phyloP scores from a whole-genome alignment of 352 stramenopile species.

The Globisporangium echinulatum region DNA sequence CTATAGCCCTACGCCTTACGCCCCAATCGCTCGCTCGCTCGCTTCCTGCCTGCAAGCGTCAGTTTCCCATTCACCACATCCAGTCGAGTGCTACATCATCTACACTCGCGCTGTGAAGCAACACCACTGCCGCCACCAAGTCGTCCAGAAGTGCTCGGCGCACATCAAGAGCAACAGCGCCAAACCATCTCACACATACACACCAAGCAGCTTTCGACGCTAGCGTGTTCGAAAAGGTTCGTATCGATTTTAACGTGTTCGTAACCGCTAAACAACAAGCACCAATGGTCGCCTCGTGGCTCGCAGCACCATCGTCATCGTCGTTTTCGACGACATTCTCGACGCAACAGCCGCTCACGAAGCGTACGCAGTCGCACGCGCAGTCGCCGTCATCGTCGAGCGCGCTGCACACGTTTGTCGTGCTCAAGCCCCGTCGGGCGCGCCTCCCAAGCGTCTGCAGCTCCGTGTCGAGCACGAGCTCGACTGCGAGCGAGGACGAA shows the following conservation, averaged over 20 bases:
- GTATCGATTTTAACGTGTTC: too few relatives aligned
- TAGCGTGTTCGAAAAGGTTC: too few relatives aligned
- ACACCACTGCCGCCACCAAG: too few relatives aligned
- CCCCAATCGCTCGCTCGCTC: background rate
- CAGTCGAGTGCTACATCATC: too few relatives aligned
- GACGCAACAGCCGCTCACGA: background rate
- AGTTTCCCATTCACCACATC: background rate
- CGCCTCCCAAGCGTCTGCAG: slow-evolving; percentile 26
- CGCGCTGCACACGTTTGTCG: slow-evolving; percentile 10
- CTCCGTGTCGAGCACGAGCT: slow-evolving; percentile 22
- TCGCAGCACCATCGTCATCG: background rate
- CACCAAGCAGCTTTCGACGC: too few relatives aligned
- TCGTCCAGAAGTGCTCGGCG: too few relatives aligned
- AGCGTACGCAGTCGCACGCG: background rate
- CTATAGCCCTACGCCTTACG: background rate
- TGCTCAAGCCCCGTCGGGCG: slow-evolving; percentile 21
- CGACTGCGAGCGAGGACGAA: slow-evolving; percentile 33
- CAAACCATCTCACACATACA: too few relatives aligned
- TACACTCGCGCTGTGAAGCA: too few relatives aligned
- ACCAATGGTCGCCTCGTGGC: slow-evolving; percentile 1
- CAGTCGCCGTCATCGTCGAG: background rate
- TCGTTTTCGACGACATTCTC: background rate
- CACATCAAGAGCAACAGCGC: too few relatives aligned
- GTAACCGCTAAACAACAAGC: background rate
- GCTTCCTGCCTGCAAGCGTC: background rate